Evolutionary conservation across 441 rosid genomes (phyloP), one percentile per base, ranked within the genome.

Genomic region (Melastoma candidum): DNA sequence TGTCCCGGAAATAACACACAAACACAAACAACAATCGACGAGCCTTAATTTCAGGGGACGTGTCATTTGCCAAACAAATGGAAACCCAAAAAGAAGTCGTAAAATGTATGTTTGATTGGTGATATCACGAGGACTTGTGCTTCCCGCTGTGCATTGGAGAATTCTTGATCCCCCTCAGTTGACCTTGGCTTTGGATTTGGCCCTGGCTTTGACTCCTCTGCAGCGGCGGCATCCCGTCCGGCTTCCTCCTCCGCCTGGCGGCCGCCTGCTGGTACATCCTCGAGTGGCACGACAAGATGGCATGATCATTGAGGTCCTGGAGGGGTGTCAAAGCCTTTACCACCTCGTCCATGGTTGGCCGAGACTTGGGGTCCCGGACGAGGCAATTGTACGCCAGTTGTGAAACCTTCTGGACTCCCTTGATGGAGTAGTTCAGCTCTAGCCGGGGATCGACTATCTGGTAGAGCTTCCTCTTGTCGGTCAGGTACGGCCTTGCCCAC

Each of bases 311-410:
- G 44, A 84, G 79, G 49, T 81, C 85, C 65, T 73, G 85, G 71
- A 84, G 55, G 24, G 83, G 87, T 39, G 75, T 72, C 32, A 84
- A 76, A 49, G 66, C 77, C 63, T 81, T 81, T 63, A 84, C 83
- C 12, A 84, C 67, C 56, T 81, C 87, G 43, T 84, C 92, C 85
- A 79, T 79, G 13, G 77, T 67, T 4, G 92, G 87, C 46, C 92
- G 82, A 12, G 79, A 68, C 60, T 84, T 84, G 0, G 92, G 72
- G 60, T 84, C 92, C 59, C 77, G 72, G 55, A 64, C 58, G 56
- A 84, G 87, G 73, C 85, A 84, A 32, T 63, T 77, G 73, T 67
- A 64, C 22, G 92, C 83, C 63, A 84, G 56, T 45, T 74, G 85
- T 51, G 92, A 74, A 49, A 84, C 77, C 66, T 84, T 84, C 66